Evolutionary conservation across 2,329 filamentous ascomycete species (phyloP).

Genomic region (Aureobasidium subglaciale): DNA sequence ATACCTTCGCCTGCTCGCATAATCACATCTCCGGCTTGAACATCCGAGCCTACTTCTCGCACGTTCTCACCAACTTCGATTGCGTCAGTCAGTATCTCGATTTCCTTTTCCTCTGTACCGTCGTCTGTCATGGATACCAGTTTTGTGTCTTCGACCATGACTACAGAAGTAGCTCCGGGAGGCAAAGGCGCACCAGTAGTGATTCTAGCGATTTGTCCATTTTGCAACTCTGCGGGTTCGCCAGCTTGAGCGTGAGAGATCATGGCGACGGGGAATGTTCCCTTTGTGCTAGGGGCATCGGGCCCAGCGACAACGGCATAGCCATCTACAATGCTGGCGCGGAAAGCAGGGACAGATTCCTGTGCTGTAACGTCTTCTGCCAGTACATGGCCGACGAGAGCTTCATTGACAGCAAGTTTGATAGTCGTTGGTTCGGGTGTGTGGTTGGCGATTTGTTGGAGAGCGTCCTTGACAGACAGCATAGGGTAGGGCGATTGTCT

Average conservation of each 20-base stretch:
- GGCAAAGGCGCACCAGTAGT: slow-evolving; percentile 92
- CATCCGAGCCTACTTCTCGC: slow-evolving; percentile 83
- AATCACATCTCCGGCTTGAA: slow-evolving; percentile 61
- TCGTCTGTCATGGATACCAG: slow-evolving; percentile 70
- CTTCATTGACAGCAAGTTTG: slow-evolving; percentile 54
- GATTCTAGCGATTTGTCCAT: slow-evolving; percentile 77
- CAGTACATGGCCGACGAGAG: slow-evolving; percentile 68
- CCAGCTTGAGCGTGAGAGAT: slow-evolving; percentile 79
- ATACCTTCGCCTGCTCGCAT: slow-evolving; percentile 74
- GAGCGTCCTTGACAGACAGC: slow-evolving; percentile 75
- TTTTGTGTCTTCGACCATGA: slow-evolving; percentile 93
- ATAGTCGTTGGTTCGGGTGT: slow-evolving; percentile 58
- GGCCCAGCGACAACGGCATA: slow-evolving; percentile 69
- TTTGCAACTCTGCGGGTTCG: slow-evolving; percentile 55
- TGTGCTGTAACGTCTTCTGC: slow-evolving; percentile 73
- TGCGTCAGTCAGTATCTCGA: slow-evolving; percentile 75
- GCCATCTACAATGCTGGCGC: slow-evolving; percentile 93
- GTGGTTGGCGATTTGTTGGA: slow-evolving; percentile 63
- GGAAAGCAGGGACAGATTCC: slow-evolving; percentile 85
- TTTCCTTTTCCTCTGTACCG: slow-evolving; percentile 73
- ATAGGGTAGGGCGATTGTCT: slow-evolving; percentile 88
- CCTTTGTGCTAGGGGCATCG: slow-evolving; percentile 58
- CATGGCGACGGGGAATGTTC: slow-evolving; percentile 76
- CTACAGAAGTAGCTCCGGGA: slow-evolving; percentile 78
- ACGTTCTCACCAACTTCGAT: slow-evolving; percentile 79